These are phyloP conservation scores for Vigna unguiculata DNA, from an alignment of 306 rosid genomes.

Conservation along the genomic window DNA sequence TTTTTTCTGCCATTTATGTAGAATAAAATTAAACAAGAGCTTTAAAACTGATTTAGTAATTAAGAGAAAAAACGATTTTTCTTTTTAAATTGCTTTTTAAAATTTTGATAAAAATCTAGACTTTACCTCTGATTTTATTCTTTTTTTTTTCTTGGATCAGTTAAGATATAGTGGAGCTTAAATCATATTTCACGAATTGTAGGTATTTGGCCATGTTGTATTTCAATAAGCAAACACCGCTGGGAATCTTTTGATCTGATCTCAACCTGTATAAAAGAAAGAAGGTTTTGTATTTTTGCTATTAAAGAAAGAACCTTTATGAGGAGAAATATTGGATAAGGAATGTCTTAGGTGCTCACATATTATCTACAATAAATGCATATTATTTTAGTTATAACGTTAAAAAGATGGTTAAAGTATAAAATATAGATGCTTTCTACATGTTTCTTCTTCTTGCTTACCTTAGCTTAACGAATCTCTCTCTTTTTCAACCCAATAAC, in stretches of 20 bases:
- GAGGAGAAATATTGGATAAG: not conserved
- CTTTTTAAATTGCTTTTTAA: not conserved
- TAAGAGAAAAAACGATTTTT: not conserved
- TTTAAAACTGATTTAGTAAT: not conserved
- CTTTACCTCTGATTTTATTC: not conserved
- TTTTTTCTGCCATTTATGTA: not conserved
- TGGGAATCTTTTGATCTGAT: slow-evolving; percentile 40
- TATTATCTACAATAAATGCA: too few relatives aligned
- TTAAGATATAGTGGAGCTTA: not conserved
- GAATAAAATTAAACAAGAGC: not conserved
- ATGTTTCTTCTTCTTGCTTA: not conserved
- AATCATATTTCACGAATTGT: slow-evolving; percentile 35
- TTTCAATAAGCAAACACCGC: slow-evolving; percentile 13
- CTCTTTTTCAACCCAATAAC: not conserved
- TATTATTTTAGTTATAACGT: not conserved
- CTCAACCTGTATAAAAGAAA: slow-evolving; percentile 17
- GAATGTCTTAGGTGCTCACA: not conserved
- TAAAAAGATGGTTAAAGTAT: not conserved
- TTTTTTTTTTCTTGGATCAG: not conserved
- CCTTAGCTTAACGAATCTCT: not conserved
- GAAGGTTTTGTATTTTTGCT: slow-evolving; percentile 14
- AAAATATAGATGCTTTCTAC: not conserved
- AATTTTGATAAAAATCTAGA: not conserved
- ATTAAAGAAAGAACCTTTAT: slow-evolving; percentile 12
- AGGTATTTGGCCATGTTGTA: not conserved